Evolutionary conservation across 768 basidiomycete species (phyloP), one percentile per base, ranked within the genome.

Genomic region (Filobasidium wieringae): DNA sequence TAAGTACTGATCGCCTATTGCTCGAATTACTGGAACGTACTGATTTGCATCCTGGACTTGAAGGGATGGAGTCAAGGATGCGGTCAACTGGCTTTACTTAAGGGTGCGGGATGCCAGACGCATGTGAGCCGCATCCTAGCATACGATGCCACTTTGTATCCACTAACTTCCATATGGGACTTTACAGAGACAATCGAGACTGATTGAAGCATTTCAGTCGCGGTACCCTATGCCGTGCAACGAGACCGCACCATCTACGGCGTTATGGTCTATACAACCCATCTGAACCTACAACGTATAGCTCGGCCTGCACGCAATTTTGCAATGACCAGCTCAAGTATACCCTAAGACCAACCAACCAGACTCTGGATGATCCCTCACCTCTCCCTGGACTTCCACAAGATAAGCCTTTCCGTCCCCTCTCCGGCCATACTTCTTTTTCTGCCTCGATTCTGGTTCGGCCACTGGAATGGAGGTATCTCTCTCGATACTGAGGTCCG

Each of bases 51-150:
- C 6, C 51, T 37, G 19, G 33, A 36, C n/a, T 6, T 64, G 1
- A 54, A 95, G 91, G 40, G 88, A 87, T 30, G 91, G 92, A 1
- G 84, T 93, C 15, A 80, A 85, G 55, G 86, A 86, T 51, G 90
- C 87, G 0, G 87, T 95, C 2, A 87, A 95, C 68, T 97, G 92
- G 92, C 69, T 97, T 27, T 93, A 93, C 69, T 82, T 92, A 55
- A 80, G 91, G 0, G 91, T 95, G 4, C 89, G 93, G 74, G 91
- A 90, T 64, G 88, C 87, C 63, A 77, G 86, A 47, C 73, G 75
- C 62, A 81, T 72, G 71, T 72, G 56, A 63, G 71, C 54, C 7
- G 19, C 6, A 9, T 39, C 15, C 36, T n/a, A n/a, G n/a, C n/a
- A n/a, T n/a, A n/a, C n/a, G n/a, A n/a, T n/a, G n/a, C n/a, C n/a